phyloP scores from a whole-genome alignment of 257 asterid species.

The Nicotiana paniculata region DNA sequence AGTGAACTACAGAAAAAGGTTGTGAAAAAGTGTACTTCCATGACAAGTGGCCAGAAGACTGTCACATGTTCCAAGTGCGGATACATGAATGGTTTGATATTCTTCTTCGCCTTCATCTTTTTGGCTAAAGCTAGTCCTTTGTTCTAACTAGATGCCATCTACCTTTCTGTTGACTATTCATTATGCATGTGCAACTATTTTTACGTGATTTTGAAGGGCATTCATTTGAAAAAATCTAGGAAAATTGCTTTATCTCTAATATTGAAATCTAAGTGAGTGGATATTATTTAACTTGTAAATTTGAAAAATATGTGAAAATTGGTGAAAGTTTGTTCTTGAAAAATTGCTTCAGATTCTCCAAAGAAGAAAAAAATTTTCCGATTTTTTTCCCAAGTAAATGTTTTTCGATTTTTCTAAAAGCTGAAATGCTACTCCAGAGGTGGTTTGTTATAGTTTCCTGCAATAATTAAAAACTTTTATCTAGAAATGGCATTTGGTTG shows the following conservation, averaged over 20 bases:
- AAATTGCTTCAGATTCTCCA: too few relatives aligned
- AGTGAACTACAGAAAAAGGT: constrained; percentile 36
- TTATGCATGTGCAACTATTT: background rate
- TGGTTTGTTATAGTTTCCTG: too few relatives aligned
- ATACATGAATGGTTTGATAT: constrained; percentile 59
- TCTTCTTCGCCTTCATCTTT: background rate
- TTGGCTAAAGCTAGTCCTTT: background rate
- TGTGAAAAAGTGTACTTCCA: constrained; percentile 56
- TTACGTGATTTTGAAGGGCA: background rate
- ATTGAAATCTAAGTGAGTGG: background rate
- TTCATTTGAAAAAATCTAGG: background rate
- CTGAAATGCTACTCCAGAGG: too few relatives aligned
- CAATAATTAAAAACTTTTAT: too few relatives aligned
- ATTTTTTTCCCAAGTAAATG: too few relatives aligned
- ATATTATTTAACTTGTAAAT: background rate
- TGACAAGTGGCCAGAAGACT: constrained; percentile 41
- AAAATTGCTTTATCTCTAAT: background rate
- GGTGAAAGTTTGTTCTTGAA: too few relatives aligned
- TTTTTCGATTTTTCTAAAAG: too few relatives aligned
- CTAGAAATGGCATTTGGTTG: too few relatives aligned
- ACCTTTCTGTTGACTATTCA: background rate
- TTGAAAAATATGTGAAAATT: background rate
- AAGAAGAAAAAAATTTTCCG: too few relatives aligned
- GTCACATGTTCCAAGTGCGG: constrained; percentile 65
- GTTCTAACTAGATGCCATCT: background rate